Evolutionary conservation across 2,329 filamentous ascomycete genomes (phyloP).

Genomic region (Bipolaris victoriae): DNA sequence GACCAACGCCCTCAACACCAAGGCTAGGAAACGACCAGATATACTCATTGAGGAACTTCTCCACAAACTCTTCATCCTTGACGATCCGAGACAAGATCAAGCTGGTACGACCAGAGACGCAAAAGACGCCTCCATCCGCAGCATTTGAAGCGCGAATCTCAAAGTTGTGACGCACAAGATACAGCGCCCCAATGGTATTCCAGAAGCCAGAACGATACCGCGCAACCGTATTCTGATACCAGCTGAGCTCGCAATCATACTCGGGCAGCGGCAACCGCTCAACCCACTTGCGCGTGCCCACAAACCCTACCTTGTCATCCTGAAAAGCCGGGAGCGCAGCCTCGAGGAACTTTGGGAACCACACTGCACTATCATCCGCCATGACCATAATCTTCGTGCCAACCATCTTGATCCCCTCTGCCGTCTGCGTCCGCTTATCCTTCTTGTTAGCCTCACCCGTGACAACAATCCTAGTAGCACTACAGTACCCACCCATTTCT

Average conservation of each 20-base stretch:
- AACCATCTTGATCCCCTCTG: constrained; percentile 15
- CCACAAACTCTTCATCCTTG: constrained; percentile 23
- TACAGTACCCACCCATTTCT: background rate
- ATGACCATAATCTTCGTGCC: constrained; percentile 20
- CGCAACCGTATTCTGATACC: constrained; percentile 6
- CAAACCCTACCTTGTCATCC: constrained; percentile 24
- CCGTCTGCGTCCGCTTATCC: constrained; percentile 30
- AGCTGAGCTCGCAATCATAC: background rate
- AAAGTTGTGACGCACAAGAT: constrained; percentile 45
- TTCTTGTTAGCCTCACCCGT: constrained; percentile 18
- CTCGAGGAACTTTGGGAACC: constrained; percentile 22
- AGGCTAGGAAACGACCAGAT: background rate
- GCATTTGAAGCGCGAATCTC: constrained; percentile 39
- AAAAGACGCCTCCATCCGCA: constrained; percentile 43
- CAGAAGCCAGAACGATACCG: constrained; percentile 26
- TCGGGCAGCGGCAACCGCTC: constrained; percentile 13
- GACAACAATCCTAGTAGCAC: constrained; percentile 8
- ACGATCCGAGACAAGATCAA: constrained; percentile 36
- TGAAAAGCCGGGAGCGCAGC: constrained; percentile 28
- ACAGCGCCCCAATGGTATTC: constrained; percentile 32
- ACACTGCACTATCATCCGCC: constrained; percentile 30
- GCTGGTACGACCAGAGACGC: constrained; percentile 40
- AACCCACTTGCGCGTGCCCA: constrained; percentile 35
- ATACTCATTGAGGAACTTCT: constrained; percentile 30
- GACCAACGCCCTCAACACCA: constrained; percentile 16